Evolutionary conservation across 805 yeast species (phyloP).

Genomic region (Saccharomycopsis oosterbeekiorum): DNA sequence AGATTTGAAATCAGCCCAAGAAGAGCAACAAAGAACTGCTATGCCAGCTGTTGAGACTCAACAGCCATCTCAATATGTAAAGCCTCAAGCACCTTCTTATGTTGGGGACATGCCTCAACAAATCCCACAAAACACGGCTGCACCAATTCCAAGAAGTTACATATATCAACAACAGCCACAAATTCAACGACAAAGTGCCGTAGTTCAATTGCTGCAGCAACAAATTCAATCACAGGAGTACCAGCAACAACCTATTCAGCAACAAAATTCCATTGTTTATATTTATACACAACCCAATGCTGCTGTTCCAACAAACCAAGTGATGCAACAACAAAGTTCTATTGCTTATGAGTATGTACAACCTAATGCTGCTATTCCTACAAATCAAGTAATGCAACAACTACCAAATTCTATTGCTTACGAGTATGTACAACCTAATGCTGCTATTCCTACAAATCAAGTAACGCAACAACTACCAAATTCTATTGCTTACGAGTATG

Average conservation of each 20-base stretch:
- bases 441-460: too few species aligned
- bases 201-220: background rate
- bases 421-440: slow-evolving; percentile 1
- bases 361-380: background rate
- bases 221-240: background rate
- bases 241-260: background rate
- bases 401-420: background rate
- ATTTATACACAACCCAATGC: background rate
- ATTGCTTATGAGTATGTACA: background rate
- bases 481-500: background rate
- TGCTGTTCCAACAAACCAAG: background rate
- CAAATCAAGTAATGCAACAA: background rate
- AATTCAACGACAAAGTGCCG: background rate
- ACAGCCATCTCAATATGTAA: background rate
- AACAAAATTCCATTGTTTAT: background rate
- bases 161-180: background rate
- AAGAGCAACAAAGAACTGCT: background rate
- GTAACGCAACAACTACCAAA: slow-evolving; percentile 6
- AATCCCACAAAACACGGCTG: background rate
- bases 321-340: background rate
- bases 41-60: background rate
- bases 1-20: background rate
- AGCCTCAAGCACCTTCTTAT: background rate
- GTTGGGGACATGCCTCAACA: background rate
- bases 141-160: background rate